Evolutionary conservation across 2,329 filamentous ascomycete genomes (phyloP).

Genomic region (Immersiporthe knoxdaviesiana): DNA sequence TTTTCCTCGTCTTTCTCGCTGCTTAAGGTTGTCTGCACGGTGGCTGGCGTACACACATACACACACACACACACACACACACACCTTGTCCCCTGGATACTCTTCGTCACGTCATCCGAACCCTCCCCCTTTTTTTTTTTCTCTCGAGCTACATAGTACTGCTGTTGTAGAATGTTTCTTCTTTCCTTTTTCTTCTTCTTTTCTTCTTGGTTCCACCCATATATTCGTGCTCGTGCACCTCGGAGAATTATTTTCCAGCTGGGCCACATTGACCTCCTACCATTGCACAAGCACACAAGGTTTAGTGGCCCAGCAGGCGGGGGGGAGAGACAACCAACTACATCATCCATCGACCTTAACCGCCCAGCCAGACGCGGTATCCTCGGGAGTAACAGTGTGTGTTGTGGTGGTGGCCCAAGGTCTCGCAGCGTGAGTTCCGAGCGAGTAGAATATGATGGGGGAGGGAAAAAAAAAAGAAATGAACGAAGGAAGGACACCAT

Average conservation of each 20-base stretch:
- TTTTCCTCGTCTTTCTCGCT: too few species aligned
- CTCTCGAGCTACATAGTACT: constrained; percentile 16
- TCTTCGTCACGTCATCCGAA: constrained; percentile 21
- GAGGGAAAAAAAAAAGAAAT: too few species aligned
- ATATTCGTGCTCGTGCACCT: constrained; percentile 22
- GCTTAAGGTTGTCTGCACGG: background rate
- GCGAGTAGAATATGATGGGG: too few species aligned
- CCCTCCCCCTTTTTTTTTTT: too few species aligned
- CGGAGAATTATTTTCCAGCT: constrained; percentile 27
- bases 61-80: background rate
- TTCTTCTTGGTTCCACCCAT: constrained; percentile 2
- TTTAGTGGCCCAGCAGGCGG: background rate
- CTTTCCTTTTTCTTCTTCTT: background rate
- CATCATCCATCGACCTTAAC: too few species aligned
- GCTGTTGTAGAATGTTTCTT: background rate
- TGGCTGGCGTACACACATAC: background rate
- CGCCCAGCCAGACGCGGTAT: too few species aligned
- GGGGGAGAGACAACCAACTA: background rate
- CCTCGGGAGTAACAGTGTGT: too few species aligned
- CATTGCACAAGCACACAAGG: constrained; percentile 26
- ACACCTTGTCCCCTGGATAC: constrained; percentile 13
- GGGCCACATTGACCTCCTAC: constrained; percentile 18
- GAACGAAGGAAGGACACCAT: background rate
- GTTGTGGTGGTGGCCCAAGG: too few species aligned
- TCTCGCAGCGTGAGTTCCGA: too few species aligned